A percentile compares a stretch with the other conserved stretches of the same genome.
Evolutionary conservation across 192 early-diverging fungal genomes (phyloP).

Genomic region (Coemansia sp.): DNA sequence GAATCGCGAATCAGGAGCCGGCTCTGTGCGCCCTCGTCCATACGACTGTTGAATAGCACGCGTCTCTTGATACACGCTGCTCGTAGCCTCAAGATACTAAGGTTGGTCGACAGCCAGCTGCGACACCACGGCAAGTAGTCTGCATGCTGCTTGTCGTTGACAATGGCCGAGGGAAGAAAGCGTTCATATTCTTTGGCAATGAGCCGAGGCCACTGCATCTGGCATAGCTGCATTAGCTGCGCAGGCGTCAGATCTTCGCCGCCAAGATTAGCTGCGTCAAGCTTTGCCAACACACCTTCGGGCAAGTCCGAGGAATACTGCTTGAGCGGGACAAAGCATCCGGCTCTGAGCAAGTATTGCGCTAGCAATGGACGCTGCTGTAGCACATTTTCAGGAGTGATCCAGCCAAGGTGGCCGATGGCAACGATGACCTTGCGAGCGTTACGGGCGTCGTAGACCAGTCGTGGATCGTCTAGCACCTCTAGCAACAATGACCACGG

Average conservation of each 20-base stretch:
- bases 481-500: slow-evolving; percentile 46
- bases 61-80: slow-evolving; percentile 16
- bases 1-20: slow-evolving; percentile 18
- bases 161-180: not conserved
- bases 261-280: not conserved
- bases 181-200: slow-evolving; percentile 27
- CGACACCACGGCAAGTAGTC: slow-evolving; percentile 8
- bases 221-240: slow-evolving; percentile 21
- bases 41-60: slow-evolving; percentile 13
- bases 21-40: slow-evolving; percentile 14
- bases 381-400: slow-evolving; percentile 22
- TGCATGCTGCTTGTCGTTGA: not conserved
- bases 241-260: slow-evolving; percentile 14
- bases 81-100: slow-evolving; percentile 21
- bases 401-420: slow-evolving; percentile 21
- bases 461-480: slow-evolving; percentile 33
- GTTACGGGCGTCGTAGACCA: not conserved
- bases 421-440: slow-evolving; percentile 13
- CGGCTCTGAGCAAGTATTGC: slow-evolving; percentile 7
- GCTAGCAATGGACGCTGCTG: slow-evolving; percentile 23
- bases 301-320: not conserved
- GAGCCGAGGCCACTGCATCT: slow-evolving; percentile 38
- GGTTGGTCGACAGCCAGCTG: slow-evolving; percentile 27
- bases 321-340: slow-evolving; percentile 4
- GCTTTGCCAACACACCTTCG: not conserved